Evolutionary conservation across 2,329 filamentous ascomycete species (phyloP).

Genomic region (Colletotrichum truncatum): DNA sequence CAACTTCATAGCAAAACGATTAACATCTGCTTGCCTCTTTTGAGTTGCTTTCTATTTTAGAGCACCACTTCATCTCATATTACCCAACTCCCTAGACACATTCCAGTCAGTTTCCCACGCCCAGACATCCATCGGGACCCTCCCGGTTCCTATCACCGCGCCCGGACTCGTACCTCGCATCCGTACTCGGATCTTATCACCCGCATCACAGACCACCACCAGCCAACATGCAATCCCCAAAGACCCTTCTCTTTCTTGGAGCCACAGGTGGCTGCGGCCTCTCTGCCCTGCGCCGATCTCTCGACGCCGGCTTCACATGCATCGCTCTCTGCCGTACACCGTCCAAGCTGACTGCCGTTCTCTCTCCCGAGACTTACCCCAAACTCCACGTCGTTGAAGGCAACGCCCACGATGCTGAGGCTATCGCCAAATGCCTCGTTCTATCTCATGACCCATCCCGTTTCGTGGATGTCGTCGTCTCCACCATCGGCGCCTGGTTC

Average conservation of each 20-base stretch:
- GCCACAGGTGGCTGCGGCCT: slow-evolving; percentile 60
- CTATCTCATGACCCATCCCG: slow-evolving; percentile 35
- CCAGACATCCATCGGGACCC: background rate
- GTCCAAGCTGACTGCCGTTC: slow-evolving; percentile 51
- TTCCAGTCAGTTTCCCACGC: background rate
- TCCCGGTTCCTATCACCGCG: background rate
- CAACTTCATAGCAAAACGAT: too few relatives aligned
- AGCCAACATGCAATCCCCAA: slow-evolving; percentile 31
- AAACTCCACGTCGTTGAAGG: slow-evolving; percentile 56
- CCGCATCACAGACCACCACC: background rate
- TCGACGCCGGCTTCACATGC: slow-evolving; percentile 56
- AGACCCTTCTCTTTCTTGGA: slow-evolving; percentile 62
- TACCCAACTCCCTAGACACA: background rate
- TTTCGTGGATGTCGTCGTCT: slow-evolving; percentile 57
- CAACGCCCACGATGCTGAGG: slow-evolving; percentile 52
- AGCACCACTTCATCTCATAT: background rate
- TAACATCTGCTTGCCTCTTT: background rate
- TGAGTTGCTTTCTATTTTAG: background rate
- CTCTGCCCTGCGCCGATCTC: slow-evolving; percentile 52
- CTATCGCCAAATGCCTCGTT: slow-evolving; percentile 47
- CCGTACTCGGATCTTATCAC: slow-evolving; percentile 19
- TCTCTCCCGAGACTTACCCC: slow-evolving; percentile 40
- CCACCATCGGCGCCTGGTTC: slow-evolving; percentile 53
- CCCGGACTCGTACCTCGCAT: slow-evolving; percentile 14
- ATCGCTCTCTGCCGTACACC: slow-evolving; percentile 60